Evolutionary conservation across 257 asterid genomes (phyloP), one percentile per base, ranked within the genome.

Genomic region (Nicotiana tabacum): DNA sequence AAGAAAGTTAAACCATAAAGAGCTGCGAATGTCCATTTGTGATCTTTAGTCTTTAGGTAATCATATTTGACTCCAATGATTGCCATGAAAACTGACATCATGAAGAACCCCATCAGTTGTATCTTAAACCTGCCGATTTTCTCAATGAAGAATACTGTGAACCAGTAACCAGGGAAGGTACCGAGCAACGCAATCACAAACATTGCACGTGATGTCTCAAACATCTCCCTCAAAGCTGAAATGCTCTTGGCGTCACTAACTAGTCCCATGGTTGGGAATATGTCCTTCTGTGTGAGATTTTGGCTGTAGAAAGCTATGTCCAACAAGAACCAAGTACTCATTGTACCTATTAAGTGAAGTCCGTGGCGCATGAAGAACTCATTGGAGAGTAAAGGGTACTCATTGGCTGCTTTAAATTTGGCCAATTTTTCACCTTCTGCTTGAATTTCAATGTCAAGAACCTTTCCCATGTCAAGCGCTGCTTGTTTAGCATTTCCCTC

Each of bases 401-500:
- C 67, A 87, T 74, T 74, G 4, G 87, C 80, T 33, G 35, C 13
- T 0, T 84, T 1, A 0, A 89, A 11, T n/a, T 43, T 85, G 9
- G 82, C 90, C 4, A 91, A 18, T 21, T 86, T 93, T 0, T 85
- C 93, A 30, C 78, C 87, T 8, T 93, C 97, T 0, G 80, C 91
- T 10, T 91, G 94, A 3, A 93, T 43, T n/a, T 92, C 97, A 12
- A 92, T 87, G 16, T 91, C 84, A 77, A 93, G 37, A 16, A 93
- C 97, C 17, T 68, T 82, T 1, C 87, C 83, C 97, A 93, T 93
- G 56, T 93, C 95, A 10, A 32, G 65, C 2, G 93, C 96, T 0
- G 97, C 97, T 61, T 89, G 91, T 62, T 87, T 90, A 0, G 94
- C 96, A 39, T 92, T 89, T 64, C 88, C 92, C 11, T 94, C 97